phyloP scores from a whole-genome alignment of 441 rosid species.

The Gossypium schwendimanii region DNA sequence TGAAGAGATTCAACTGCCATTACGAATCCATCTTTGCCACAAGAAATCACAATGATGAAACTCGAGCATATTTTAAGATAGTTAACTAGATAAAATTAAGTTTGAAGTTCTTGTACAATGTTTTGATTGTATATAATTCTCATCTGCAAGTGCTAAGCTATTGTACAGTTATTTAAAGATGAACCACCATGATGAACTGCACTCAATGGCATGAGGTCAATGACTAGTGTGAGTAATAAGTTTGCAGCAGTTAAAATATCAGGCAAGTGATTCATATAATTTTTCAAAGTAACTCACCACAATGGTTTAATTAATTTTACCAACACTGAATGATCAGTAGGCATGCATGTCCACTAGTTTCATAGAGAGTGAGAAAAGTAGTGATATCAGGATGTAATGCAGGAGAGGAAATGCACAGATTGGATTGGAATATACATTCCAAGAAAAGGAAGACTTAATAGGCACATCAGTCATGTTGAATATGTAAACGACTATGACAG shows the following conservation, averaged over 20 bases:
- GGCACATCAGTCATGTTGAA: slow-evolving; percentile 8
- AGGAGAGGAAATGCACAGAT: not conserved
- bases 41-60: not conserved
- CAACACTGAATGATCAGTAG: not conserved
- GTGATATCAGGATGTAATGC: not conserved
- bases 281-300: not conserved
- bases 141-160: not conserved
- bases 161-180: not conserved
- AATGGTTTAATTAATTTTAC: not conserved
- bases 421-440: not conserved
- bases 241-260: not conserved
- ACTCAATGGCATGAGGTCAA: not conserved
- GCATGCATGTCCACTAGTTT: not conserved
- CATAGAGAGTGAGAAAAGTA: not conserved
- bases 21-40: not conserved
- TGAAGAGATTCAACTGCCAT: not conserved
- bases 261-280: not conserved
- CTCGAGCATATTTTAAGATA: not conserved
- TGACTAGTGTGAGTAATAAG: not conserved
- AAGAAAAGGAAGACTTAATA: not conserved
- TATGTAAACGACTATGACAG: not conserved
- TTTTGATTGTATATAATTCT: not conserved
- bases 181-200: not conserved
- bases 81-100: not conserved
- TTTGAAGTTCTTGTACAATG: not conserved